Evolutionary conservation across 2,329 filamentous ascomycete species (phyloP).

Genomic region (Penicillium palitans): DNA sequence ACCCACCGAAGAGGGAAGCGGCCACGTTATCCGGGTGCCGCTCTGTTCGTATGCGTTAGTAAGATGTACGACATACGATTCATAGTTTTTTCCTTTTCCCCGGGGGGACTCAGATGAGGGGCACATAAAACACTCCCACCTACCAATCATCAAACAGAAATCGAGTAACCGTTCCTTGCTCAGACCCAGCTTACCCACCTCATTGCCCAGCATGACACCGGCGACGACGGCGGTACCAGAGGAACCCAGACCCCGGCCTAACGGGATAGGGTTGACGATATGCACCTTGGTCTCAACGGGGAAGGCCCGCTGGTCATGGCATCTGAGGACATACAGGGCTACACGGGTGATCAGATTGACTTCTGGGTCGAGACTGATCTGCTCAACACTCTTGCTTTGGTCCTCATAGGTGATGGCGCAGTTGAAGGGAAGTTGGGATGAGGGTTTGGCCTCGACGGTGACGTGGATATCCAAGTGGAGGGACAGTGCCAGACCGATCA

Average conservation of each 20-base stretch:
- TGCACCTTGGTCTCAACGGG: slow-evolving; percentile 85
- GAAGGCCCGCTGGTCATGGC: slow-evolving; percentile 82
- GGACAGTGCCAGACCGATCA: slow-evolving; percentile 88
- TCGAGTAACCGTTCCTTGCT: slow-evolving; percentile 83
- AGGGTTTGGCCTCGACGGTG: slow-evolving; percentile 62
- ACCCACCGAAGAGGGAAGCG: slow-evolving; percentile 91
- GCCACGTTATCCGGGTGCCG: slow-evolving; percentile 93
- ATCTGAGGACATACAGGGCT: slow-evolving; percentile 90
- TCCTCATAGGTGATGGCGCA: slow-evolving; percentile 91
- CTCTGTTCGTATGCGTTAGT: slow-evolving; percentile 44
- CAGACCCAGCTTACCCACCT: slow-evolving; percentile 77
- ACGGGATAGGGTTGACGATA: slow-evolving; percentile 91
- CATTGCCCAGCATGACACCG: slow-evolving; percentile 88
- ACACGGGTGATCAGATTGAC: slow-evolving; percentile 92
- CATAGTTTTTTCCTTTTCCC: not conserved
- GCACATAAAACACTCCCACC: slow-evolving; percentile 23
- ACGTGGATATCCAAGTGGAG: slow-evolving; percentile 90
- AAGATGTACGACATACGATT: slow-evolving; percentile 3
- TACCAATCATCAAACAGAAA: slow-evolving; percentile 95
- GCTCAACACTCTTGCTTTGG: slow-evolving; percentile 65
- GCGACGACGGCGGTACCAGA: slow-evolving; percentile 94
- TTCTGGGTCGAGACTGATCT: slow-evolving; percentile 80
- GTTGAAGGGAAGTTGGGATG: slow-evolving; percentile 50
- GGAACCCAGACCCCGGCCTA: slow-evolving; percentile 89
- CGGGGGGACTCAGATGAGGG: not conserved